Conservation (phyloP, 1,284 basidiomycete genomes). For the Rhodofomes roseus region DNA sequence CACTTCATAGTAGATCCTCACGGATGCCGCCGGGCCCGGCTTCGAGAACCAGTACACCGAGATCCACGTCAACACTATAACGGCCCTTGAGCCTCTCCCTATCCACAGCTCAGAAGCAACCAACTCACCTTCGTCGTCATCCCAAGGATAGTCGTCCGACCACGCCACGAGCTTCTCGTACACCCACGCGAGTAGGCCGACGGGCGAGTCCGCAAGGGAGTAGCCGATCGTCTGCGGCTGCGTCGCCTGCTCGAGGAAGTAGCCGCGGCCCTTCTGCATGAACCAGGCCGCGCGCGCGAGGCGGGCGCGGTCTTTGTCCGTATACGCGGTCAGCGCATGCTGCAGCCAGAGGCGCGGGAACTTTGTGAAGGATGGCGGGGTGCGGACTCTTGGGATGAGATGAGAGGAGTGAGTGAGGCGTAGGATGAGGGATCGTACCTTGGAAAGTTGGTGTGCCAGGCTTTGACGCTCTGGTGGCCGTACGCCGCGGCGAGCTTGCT, state of each 20-base stretch:
- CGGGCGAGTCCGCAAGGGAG: slow-evolving; percentile 52
- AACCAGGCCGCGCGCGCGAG: slow-evolving; percentile 20
- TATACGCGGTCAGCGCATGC: slow-evolving; percentile 27
- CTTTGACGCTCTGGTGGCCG: slow-evolving; percentile 30
- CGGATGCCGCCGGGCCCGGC: slow-evolving; percentile 34
- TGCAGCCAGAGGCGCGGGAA: slow-evolving; percentile 6
- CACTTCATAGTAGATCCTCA: slow-evolving; percentile 37
- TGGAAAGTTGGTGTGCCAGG: slow-evolving; percentile 25
- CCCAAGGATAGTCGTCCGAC: slow-evolving; percentile 49
- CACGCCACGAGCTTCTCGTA: slow-evolving; percentile 54
- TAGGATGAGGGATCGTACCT: slow-evolving; percentile 13
- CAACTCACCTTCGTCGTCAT: slow-evolving; percentile 43
- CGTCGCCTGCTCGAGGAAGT: slow-evolving; percentile 28
- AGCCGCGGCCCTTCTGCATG: slow-evolving; percentile 24
- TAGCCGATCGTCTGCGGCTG: slow-evolving; percentile 41
- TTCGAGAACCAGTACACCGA: slow-evolving; percentile 39
- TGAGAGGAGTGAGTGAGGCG: not conserved
- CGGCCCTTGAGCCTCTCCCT: not conserved
- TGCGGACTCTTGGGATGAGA: not conserved
- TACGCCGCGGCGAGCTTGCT: slow-evolving; percentile 25
- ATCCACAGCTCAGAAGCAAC: not conserved
- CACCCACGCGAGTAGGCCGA: slow-evolving; percentile 56
- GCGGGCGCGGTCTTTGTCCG: slow-evolving; percentile 32
- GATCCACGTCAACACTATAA: slow-evolving; percentile 36
- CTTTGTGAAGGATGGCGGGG: not conserved